Evolutionary conservation across 805 yeast species (phyloP), one percentile per base, ranked within the genome.

Genomic region (Lipomyces spencermartinsiae): DNA sequence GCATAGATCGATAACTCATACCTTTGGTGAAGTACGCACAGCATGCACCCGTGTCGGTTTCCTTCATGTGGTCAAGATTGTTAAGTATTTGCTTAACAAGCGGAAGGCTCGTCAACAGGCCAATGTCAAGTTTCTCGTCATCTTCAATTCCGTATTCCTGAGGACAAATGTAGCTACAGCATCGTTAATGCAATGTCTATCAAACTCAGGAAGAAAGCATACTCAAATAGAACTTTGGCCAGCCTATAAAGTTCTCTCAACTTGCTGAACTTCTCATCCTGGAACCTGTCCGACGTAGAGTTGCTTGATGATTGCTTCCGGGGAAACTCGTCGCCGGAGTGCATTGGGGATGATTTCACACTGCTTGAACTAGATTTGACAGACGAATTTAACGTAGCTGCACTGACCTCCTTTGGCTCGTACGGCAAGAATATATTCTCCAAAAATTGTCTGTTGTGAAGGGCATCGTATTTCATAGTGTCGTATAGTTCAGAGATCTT

Each of bases 101-200:
- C 1, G 99, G 99, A 74, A 95, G 83, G 1, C 97, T 92, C 0
- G 99, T 95, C 74, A 95, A 82, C 66, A 95, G 82, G 4, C 99
- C 99, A 80, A 95, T 95, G 77, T 95, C 99, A 68, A 95, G 84
- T 77, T 95, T 95, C 78, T 95, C 99, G 74, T 90, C 89, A 76
- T 93, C 97, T 72, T 93, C 92, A 74, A 95, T 95, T 71, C 99
- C 99, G 77, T 95, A 95, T 77, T 95, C 99, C 78, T 95, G 98
- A 9, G 99, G 99, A 79, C 98, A 95, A 60, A 95, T 93, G 76
- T 69, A 69, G 62, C 69, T 66, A 33, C 8, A 55, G 3, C 4
- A 9, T 16, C 9, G 34, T 29, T 35, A 46, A 35, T 12, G 16
- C 61, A 58, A 33, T 10, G n/a, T 19, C 12, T 49, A 19, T 25